Conservation (phyloP, 139 green algal genomes). For the Nannochloris sp. region DNA sequence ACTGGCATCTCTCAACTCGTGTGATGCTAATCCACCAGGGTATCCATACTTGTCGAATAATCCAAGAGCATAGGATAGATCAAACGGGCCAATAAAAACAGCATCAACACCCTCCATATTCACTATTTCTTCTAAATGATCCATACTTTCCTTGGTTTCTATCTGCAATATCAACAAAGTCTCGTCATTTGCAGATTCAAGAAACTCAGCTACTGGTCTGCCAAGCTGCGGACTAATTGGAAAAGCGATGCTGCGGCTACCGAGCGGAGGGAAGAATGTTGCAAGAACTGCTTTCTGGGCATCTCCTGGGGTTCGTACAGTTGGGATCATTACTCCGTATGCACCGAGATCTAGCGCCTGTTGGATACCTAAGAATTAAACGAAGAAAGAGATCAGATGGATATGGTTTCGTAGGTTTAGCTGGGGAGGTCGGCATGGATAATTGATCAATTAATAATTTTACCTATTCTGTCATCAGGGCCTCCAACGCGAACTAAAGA, state of each 20-base stretch:
- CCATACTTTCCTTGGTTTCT: constrained; percentile 4
- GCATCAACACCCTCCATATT: background rate
- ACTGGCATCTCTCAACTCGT: constrained; percentile 6
- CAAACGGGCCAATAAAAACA: constrained; percentile 10
- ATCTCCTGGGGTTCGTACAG: constrained; percentile 1
- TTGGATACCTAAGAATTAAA: too few species aligned
- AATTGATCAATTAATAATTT: too few species aligned
- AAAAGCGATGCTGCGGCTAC: constrained; percentile 13
- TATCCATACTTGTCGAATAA: constrained; percentile 9
- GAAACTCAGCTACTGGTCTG: constrained; percentile 5
- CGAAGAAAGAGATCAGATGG: too few species aligned
- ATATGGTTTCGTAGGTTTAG: too few species aligned
- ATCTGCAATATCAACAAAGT: constrained; percentile 9
- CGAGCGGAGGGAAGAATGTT: constrained; percentile 13
- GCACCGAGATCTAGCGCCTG: constrained; percentile 10
- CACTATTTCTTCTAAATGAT: constrained; percentile 11
- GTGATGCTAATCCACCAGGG: constrained; percentile 10
- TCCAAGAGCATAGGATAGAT: constrained; percentile 14
- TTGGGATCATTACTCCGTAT: constrained; percentile 13
- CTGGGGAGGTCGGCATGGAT: too few species aligned
- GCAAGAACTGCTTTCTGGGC: background rate
- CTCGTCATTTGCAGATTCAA: constrained; percentile 16
- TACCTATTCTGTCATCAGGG: background rate
- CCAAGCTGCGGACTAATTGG: constrained; percentile 24
- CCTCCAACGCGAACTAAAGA: constrained; percentile 13